Evolutionary conservation across 495 filamentous ascomycete genomes (phyloP).

Genomic region (Aspergillus wentii): DNA sequence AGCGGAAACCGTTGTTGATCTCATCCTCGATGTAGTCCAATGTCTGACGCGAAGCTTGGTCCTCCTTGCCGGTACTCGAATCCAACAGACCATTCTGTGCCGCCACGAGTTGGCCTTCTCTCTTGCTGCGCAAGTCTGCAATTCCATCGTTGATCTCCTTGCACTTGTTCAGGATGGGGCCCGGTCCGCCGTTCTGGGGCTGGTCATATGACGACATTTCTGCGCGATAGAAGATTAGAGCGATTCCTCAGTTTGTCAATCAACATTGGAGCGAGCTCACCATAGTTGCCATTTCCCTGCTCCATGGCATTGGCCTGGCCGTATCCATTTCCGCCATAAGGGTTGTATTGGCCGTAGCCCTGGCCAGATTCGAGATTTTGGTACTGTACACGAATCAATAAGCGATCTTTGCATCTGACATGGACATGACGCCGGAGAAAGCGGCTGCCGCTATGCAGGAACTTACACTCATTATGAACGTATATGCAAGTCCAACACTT

Average conservation of each 20-base stretch:
- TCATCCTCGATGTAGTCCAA: slow-evolving; percentile 67
- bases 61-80: slow-evolving; percentile 41
- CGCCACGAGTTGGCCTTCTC: slow-evolving; percentile 29
- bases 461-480: slow-evolving; percentile 37
- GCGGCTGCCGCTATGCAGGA: slow-evolving; percentile 1
- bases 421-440: not conserved
- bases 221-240: no score
- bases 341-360: slow-evolving; percentile 59
- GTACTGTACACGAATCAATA: slow-evolving; percentile 18
- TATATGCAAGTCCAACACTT: no score
- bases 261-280: slow-evolving; percentile 20
- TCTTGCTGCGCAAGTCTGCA: slow-evolving; percentile 31
- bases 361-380: slow-evolving; percentile 27
- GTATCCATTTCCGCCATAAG: slow-evolving; percentile 49
- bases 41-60: slow-evolving; percentile 35
- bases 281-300: slow-evolving; percentile 36
- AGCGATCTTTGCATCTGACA: no score
- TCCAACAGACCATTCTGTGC: slow-evolving; percentile 41
- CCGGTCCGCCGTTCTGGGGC: slow-evolving; percentile 51
- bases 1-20: slow-evolving; percentile 76
- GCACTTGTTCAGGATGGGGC: slow-evolving; percentile 78
- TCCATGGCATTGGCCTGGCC: slow-evolving; percentile 37
- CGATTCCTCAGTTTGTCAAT: no score
- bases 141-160: slow-evolving; percentile 71
- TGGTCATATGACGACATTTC: no score